Percentiles rank a stretch among this genome's conserved stretches.
Evolutionary conservation across 179 eudicot genomes (phyloP).

Genomic region (Nepenthes alata): DNA sequence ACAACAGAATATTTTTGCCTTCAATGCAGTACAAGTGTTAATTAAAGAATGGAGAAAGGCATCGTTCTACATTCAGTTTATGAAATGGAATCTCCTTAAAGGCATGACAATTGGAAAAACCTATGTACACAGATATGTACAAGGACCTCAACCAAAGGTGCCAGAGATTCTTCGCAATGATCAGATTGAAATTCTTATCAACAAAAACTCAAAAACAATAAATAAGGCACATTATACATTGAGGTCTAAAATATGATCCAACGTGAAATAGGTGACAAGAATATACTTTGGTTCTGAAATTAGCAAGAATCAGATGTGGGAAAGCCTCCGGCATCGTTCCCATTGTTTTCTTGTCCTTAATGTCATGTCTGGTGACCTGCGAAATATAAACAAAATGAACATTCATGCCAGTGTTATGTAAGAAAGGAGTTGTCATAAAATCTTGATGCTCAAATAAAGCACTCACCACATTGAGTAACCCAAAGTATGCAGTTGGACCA

Average conservation of each 20-base stretch:
- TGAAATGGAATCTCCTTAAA: no score
- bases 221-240: no score
- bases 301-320: conserved; percentile 75
- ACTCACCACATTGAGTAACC: conserved; percentile 85
- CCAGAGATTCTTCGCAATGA: no score
- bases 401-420: neutral
- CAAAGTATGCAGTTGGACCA: conserved; percentile 98
- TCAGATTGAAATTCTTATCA: no score
- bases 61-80: no score
- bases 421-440: neutral
- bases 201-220: no score
- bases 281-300: conserved; percentile 70
- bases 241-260: neutral
- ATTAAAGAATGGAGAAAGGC: no score
- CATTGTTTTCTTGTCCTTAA: conserved; percentile 75
- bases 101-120: no score
- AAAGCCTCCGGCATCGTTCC: conserved; percentile 92
- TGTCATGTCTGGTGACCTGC: conserved; percentile 94
- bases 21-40: no score
- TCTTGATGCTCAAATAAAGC: neutral
- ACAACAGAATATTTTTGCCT: no score
- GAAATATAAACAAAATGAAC: conserved; percentile 10
- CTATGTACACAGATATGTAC: no score
- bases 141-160: no score
- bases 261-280: neutral